Evolutionary conservation across 2,329 filamentous ascomycete species (phyloP).

Genomic region (Epichloe sibirici): DNA sequence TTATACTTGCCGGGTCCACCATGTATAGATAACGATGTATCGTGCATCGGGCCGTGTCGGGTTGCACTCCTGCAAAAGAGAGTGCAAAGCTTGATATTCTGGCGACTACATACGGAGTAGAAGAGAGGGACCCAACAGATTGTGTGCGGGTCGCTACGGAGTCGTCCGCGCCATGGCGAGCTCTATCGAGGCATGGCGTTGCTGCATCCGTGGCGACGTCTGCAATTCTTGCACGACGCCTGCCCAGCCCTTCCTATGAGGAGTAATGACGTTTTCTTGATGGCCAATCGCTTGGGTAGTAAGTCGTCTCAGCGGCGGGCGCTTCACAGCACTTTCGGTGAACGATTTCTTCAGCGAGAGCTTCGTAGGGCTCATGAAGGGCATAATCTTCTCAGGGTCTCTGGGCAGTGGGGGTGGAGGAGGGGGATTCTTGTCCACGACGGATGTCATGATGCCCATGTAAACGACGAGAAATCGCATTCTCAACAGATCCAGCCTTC

Average conservation of each 20-base stretch:
- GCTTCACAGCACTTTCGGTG: slow-evolving; percentile 31
- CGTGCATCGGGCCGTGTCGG: not conserved
- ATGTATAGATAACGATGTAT: not conserved
- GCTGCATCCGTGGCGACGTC: slow-evolving; percentile 46
- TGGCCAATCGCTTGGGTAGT: slow-evolving; percentile 43
- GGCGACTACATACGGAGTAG: not conserved
- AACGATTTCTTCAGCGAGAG: slow-evolving; percentile 28
- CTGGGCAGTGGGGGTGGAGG: slow-evolving; percentile 17
- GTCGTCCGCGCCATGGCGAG: slow-evolving; percentile 33
- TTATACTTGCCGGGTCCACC: slow-evolving; percentile 1
- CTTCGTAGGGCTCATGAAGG: slow-evolving; percentile 18
- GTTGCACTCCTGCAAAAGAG: not conserved
- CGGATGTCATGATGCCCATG: slow-evolving; percentile 42
- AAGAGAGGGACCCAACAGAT: not conserved
- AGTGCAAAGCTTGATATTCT: not conserved
- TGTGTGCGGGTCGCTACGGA: slow-evolving; percentile 4
- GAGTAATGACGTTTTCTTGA: slow-evolving; percentile 32
- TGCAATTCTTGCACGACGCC: slow-evolving; percentile 52
- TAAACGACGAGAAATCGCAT: slow-evolving; percentile 54
- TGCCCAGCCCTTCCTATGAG: slow-evolving; percentile 45
- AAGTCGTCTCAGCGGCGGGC: slow-evolving; percentile 38
- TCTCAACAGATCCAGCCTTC: slow-evolving; percentile 46
- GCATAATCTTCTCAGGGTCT: slow-evolving; percentile 23
- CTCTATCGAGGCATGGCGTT: slow-evolving; percentile 51
- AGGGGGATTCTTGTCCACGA: slow-evolving; percentile 23